Evolutionary conservation across 2,329 filamentous ascomycete genomes (phyloP), one percentile per base, ranked within the genome.

Genomic region (Aspergillus luchuensis): DNA sequence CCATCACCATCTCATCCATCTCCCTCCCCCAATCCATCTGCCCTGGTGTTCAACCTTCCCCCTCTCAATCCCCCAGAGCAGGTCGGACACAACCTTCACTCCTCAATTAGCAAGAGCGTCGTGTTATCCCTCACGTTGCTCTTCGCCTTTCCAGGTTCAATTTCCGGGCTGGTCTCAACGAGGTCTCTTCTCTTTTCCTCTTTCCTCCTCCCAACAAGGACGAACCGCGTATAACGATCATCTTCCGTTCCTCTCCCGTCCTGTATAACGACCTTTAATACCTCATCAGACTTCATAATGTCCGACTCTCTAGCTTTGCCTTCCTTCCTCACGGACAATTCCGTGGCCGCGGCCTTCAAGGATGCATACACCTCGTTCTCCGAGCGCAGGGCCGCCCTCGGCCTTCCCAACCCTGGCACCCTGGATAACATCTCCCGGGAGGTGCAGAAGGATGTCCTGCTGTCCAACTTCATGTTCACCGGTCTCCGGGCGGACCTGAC

Each of bases 401-500:
- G 93, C 64, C 84, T 99, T 69, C 85, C 89, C 69, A 98, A 98
- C 80, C 95, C 95, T 43, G 95, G 95, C 71, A 93, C 91, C 56
- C 89, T 97, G 68, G 95, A 99, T 80, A 89, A 88, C 74, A 89
- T 97, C 76, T 87, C 90, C 69, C 89, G 90, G 76, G 95, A 99
- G 83, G 92, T 97, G 65, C 90, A 96, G 82, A 92, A 93, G 80
- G 93, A 97, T 85, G 93, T 97, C 71, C 89, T 98, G 76, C 87
- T 97, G 73, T 95, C 90, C 81, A 97, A 97, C 84, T 91, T 92
- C 79, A 96, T 95, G 88, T 98, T 99, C 84, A 91, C 91, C 48
- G 95, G 95, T 72, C 86, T 99, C 78, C 91, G 94, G 76, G 96
- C 94, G 77, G 95, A 99, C 79, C 84, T 98, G 76, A 97, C 92